A percentile compares a stretch with the other conserved stretches of the same genome.
Conservation (phyloP, 306 rosid genomes). For the Inga laurina region DNA sequence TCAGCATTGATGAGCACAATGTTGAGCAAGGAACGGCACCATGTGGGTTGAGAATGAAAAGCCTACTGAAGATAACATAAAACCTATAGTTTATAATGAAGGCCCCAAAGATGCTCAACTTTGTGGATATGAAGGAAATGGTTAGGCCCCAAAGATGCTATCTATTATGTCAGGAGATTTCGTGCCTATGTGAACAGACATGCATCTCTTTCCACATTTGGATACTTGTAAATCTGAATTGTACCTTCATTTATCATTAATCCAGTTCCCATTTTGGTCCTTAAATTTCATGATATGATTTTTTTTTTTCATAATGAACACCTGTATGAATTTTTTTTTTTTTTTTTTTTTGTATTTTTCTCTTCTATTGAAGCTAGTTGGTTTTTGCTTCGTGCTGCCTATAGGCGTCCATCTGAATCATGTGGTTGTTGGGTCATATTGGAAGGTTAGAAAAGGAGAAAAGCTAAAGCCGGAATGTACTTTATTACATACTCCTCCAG, state of each 20-base stretch:
- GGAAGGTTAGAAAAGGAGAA: no score
- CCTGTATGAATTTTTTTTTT: no score
- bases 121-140: slow-evolving; percentile 55
- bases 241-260: neutral
- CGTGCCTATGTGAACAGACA: slow-evolving; percentile 15
- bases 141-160: slow-evolving; percentile 49
- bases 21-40: no score
- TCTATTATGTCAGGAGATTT: slow-evolving; percentile 43
- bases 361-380: no score
- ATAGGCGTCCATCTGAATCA: no score
- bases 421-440: no score
- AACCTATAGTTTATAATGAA: slow-evolving; percentile 46
- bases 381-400: no score
- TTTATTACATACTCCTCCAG: no score
- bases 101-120: slow-evolving; percentile 53
- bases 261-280: neutral
- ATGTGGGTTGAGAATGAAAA: slow-evolving; percentile 29
- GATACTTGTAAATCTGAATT: neutral
- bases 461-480: no score
- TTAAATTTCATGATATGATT: neutral
- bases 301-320: neutral
- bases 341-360: neutral
- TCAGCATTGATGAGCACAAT: no score
- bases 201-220: neutral
- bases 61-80: slow-evolving; percentile 46